A percentile compares a stretch with the other conserved stretches of the same genome.
Evolutionary conservation across 75 land plant species (phyloP).

Genomic region (Pinus albicaulis): DNA sequence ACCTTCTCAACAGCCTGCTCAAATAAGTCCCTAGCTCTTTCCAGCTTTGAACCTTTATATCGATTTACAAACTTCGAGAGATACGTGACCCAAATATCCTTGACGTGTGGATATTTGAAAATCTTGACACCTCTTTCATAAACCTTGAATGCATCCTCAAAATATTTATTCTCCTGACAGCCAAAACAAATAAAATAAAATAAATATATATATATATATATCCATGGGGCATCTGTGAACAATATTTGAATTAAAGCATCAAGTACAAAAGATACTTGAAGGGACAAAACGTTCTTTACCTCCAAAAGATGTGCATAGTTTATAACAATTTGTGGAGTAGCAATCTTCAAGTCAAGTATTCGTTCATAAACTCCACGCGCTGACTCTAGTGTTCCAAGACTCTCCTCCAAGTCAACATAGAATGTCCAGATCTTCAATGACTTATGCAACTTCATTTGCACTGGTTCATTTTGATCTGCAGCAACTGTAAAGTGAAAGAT

Average conservation of each 20-base stretch:
- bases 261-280: neutral
- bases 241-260: neutral
- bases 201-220: neutral
- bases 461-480: constrained; percentile 89
- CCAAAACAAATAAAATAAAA: neutral
- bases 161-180: constrained; percentile 73
- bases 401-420: constrained; percentile 94
- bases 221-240: neutral
- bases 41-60: constrained; percentile 83
- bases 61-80: constrained; percentile 88
- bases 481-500: constrained; percentile 54
- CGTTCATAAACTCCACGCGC: constrained; percentile 81
- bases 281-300: constrained; percentile 29
- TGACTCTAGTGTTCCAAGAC: constrained; percentile 78
- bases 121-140: constrained; percentile 97
- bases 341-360: constrained; percentile 88
- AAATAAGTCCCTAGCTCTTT: constrained; percentile 88
- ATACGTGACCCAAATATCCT: constrained; percentile 94
- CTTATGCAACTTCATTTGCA: constrained; percentile 85
- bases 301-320: constrained; percentile 85
- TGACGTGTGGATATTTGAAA: constrained; percentile 95
- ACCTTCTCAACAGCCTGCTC: constrained; percentile 94
- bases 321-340: constrained; percentile 92
- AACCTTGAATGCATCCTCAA: constrained; percentile 94
- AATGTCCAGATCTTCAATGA: constrained; percentile 91